Base-by-base conservation (phyloP, 2,329 filamentous ascomycete genomes). In the Macrophomina tecta region DNA sequence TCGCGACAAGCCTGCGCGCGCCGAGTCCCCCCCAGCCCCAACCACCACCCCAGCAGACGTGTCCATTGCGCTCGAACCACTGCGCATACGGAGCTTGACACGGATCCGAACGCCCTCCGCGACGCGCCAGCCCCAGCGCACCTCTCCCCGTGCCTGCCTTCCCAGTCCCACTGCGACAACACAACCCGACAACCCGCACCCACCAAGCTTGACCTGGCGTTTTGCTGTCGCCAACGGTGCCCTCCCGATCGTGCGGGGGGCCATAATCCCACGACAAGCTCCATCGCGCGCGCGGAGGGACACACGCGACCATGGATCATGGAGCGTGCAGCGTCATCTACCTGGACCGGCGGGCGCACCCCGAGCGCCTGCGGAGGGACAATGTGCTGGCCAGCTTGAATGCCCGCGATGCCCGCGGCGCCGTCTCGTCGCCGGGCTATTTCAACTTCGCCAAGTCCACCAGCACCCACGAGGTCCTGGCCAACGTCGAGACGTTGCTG, bases 321-420 rank as follows among this genome's bases (percentile, higher is more conserved):
- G 79, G 78, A 72, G 75, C 77, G 67, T 81, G 79, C 74, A 80
- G 80, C 72, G 75, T 81, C 62, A 78, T 81, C 68, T 81, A 81
- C 74, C 73, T 81, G 69, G 78, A 81, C 72, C 76, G 79, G 60
- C 76, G 79, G 64, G 78, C 78, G 68, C 75, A 78, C 69, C 77
- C 79, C 68, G 78, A 79, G 69, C 73, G 77, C 69, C 77, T 80
- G 49, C 74, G 74, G 49, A 73, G 74, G 66, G 77, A 79, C 65
- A 74, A 73, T 61, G 70, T 79, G 68, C 75, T 75, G 58, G 73
- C 71, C 61, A 77, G 74, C 48, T 76, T 73, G 6, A 76, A 70
- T 68, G 76, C 74, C 4, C 65, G 58, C 34, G 58, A 65, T 56
- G 68, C 62, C 28, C 61, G 64, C 46, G 23, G 23, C 23, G 74